Evolutionary conservation across 75 land plant genomes (phyloP).

Genomic region (Pseudotsuga menziesii): DNA sequence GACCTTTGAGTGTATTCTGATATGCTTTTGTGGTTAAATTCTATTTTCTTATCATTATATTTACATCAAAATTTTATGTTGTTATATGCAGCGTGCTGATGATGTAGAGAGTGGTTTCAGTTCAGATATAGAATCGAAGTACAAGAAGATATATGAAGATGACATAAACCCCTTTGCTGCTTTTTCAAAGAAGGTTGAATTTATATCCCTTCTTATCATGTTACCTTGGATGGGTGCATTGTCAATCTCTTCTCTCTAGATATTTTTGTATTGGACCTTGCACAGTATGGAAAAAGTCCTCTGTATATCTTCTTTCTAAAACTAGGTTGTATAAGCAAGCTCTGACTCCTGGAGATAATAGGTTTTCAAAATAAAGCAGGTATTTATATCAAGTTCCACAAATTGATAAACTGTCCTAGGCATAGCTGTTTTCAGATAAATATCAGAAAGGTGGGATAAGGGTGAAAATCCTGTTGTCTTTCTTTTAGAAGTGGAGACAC

Average conservation of each 20-base stretch:
- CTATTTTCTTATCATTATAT: not conserved
- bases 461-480: too few relatives aligned
- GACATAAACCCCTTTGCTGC: conserved; percentile 98
- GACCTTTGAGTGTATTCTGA: not conserved
- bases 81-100: conserved; percentile 59
- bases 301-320: not conserved
- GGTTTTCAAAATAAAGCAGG: too few relatives aligned
- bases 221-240: not conserved
- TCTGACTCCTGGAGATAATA: too few relatives aligned
- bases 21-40: not conserved
- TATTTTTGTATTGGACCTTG: not conserved
- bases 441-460: too few relatives aligned
- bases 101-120: conserved; percentile 90
- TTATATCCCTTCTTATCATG: not conserved
- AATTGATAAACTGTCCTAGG: too few relatives aligned
- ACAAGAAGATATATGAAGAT: conserved; percentile 97
- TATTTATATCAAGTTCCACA: too few relatives aligned
- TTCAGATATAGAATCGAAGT: conserved; percentile 94
- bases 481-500: too few relatives aligned
- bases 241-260: not conserved
- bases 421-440: too few relatives aligned
- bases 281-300: not conserved
- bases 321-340: not conserved
- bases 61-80: not conserved
- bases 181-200: conserved; percentile 90